phyloP scores from a whole-genome alignment of 2,329 filamentous ascomycete genomes.

The Ophiostoma sp. region DNA sequence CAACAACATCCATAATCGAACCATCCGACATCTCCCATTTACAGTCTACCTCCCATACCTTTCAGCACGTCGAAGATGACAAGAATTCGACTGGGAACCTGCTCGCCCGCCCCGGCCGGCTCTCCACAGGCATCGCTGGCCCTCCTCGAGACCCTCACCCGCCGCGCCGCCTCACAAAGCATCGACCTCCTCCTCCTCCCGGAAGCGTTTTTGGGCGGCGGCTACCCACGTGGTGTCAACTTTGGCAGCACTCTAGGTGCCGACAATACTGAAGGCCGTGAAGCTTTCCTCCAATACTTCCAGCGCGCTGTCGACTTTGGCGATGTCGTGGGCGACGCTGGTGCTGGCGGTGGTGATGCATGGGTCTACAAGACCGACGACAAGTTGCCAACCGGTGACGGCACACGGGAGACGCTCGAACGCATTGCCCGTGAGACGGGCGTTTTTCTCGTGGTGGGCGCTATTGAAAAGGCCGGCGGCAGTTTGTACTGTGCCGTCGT shows the following conservation, averaged over 20 bases:
- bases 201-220: conserved; percentile 80
- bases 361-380: conserved; percentile 56
- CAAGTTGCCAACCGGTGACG: conserved; percentile 43
- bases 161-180: conserved; percentile 56
- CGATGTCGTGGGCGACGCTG: conserved; percentile 62
- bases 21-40: not conserved
- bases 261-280: conserved; percentile 67
- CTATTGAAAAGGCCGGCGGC: conserved; percentile 78
- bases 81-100: conserved; percentile 55
- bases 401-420: conserved; percentile 79
- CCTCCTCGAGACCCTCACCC: conserved; percentile 64
- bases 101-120: conserved; percentile 54
- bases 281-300: conserved; percentile 82
- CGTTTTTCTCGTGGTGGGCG: conserved; percentile 77
- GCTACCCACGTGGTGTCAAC: conserved; percentile 78
- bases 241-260: conserved; percentile 76
- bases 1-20: not conserved
- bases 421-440: conserved; percentile 72
- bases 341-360: conserved; percentile 66
- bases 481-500: conserved; percentile 81
- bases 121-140: conserved; percentile 62
- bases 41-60: not conserved
- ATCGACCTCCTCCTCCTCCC: conserved; percentile 80
- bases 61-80: conserved; percentile 18
- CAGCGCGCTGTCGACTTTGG: conserved; percentile 77